phyloP scores from a whole-genome alignment of 176 grass and related monocot genomes.

The Avena eriantha region DNA sequence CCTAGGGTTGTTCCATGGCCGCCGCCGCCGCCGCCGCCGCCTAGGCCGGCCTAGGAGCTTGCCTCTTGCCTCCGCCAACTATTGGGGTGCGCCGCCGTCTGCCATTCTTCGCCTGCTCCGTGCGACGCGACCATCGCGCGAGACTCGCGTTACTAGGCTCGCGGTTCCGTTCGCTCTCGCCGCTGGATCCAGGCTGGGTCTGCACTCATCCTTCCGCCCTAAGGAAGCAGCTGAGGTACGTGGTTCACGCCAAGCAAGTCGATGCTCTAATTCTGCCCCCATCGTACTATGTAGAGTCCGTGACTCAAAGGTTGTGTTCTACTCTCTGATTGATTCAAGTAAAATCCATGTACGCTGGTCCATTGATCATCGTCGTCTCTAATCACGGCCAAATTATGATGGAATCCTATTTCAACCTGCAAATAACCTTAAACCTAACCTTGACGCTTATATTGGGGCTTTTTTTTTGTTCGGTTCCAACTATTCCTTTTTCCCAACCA shows the following conservation, averaged over 20 bases:
- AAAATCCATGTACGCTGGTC: too few relatives aligned
- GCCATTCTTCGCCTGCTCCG: not conserved
- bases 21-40: too few relatives aligned
- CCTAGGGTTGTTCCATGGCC: not conserved
- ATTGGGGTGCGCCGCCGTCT: not conserved
- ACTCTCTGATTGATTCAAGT: too few relatives aligned
- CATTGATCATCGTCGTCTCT: not conserved
- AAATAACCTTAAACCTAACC: not conserved
- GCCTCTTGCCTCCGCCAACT: not conserved
- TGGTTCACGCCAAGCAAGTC: not conserved
- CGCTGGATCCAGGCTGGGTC: not conserved
- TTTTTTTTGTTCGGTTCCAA: too few relatives aligned
- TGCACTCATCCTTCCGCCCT: not conserved
- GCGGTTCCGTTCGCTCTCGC: not conserved
- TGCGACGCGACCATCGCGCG: not conserved
- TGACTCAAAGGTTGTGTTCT: not conserved
- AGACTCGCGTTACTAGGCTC: not conserved
- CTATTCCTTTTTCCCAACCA: too few relatives aligned
- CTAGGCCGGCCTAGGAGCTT: not conserved
- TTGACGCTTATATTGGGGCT: too few relatives aligned
- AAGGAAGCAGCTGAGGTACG: not conserved
- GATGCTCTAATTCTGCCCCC: not conserved
- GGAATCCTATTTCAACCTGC: not conserved
- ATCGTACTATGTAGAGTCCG: too few relatives aligned
- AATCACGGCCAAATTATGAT: not conserved